These are phyloP conservation scores for Gyromitra esculenta DNA, from an alignment of 2,329 filamentous ascomycete species.

Conservation along the genomic window DNA sequence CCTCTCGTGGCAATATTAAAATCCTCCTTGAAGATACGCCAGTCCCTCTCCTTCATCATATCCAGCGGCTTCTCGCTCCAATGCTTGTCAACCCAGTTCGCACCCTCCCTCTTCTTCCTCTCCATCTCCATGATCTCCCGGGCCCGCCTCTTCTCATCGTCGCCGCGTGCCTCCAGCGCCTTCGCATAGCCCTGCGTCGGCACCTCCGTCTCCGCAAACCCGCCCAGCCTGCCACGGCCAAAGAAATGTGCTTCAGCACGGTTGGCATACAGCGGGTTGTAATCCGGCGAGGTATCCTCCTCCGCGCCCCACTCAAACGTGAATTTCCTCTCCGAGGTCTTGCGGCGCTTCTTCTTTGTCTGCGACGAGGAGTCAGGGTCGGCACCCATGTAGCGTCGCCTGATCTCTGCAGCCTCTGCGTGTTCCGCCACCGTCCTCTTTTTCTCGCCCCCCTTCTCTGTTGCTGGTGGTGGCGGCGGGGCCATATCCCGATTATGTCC, in stretches of 20 bases:
- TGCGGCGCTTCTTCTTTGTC: slow-evolving; percentile 90
- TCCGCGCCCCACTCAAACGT: slow-evolving; percentile 98
- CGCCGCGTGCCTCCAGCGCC: slow-evolving; percentile 78
- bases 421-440: slow-evolving; percentile 65
- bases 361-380: slow-evolving; percentile 81
- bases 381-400: slow-evolving; percentile 88
- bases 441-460: slow-evolving; percentile 34
- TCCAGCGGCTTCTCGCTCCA: slow-evolving; percentile 93
- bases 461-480: slow-evolving; percentile 62
- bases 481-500: slow-evolving; percentile 63
- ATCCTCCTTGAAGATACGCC: slow-evolving; percentile 99
- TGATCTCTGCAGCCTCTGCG: slow-evolving; percentile 77
- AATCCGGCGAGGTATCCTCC: slow-evolving; percentile 87
- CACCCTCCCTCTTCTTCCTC: slow-evolving; percentile 74
- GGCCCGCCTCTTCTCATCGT: slow-evolving; percentile 77
- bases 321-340: slow-evolving; percentile 95
- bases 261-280: slow-evolving; percentile 81
- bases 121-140: slow-evolving; percentile 86
- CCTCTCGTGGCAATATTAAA: slow-evolving; percentile 97
- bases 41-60: slow-evolving; percentile 96
- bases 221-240: slow-evolving; percentile 73
- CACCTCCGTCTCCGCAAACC: slow-evolving; percentile 65
- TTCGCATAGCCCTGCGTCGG: slow-evolving; percentile 70
- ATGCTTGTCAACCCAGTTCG: slow-evolving; percentile 85
- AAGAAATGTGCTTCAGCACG: slow-evolving; percentile 75